Conservation (phyloP, 495 filamentous ascomycete species). For the Podospora conica region DNA sequence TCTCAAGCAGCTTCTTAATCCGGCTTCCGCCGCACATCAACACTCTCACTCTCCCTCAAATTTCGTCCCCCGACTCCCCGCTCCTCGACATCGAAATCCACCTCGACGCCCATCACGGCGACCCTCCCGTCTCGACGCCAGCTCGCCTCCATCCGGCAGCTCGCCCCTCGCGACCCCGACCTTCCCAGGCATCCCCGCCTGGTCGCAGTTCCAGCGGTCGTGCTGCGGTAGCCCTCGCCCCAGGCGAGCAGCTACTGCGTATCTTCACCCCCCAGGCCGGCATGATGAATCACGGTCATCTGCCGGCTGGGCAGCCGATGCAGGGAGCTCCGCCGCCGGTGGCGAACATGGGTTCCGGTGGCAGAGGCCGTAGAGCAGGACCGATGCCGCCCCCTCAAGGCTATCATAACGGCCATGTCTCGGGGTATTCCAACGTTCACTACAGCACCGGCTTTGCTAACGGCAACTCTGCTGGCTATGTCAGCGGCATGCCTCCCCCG, state of each 20-base stretch:
- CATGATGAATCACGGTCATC: constrained; percentile 56
- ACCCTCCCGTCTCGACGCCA: background rate
- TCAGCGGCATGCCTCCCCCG: constrained; percentile 2
- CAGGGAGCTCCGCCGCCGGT: constrained; percentile 28
- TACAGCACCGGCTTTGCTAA: background rate
- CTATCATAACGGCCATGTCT: constrained; percentile 28
- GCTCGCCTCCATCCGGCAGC: background rate
- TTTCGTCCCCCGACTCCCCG: background rate
- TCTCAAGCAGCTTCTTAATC: background rate
- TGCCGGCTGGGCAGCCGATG: constrained; percentile 57
- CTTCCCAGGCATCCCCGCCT: background rate
- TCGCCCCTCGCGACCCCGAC: background rate
- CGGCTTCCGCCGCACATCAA: background rate
- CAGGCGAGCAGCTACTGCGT: constrained; percentile 44
- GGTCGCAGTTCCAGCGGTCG: constrained; percentile 12
- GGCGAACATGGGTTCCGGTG: constrained; percentile 35
- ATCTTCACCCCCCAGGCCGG: constrained; percentile 46
- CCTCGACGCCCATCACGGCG: background rate
- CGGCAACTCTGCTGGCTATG: background rate
- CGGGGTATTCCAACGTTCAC: constrained; percentile 19
- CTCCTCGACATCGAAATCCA: background rate
- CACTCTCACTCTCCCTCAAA: background rate
- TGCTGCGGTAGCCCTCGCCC: constrained; percentile 36
- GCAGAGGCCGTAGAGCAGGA: constrained; percentile 28
- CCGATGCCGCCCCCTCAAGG: constrained; percentile 30